These are phyloP conservation scores for Glebionis coronaria DNA, from an alignment of 129 eudicot genomes.

Conservation along the genomic window DNA sequence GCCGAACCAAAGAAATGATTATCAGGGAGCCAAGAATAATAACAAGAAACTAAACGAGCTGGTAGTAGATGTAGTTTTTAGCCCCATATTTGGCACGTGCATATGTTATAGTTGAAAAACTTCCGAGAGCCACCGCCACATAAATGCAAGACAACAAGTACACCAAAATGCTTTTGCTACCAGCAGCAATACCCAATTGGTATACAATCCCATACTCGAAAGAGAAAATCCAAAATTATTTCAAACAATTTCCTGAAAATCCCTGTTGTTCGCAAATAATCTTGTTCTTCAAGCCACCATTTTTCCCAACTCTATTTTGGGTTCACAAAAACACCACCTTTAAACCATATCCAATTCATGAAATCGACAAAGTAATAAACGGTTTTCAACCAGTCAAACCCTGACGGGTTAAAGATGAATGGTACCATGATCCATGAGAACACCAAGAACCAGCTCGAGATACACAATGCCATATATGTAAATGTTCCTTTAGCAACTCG, in stretches of 20 bases:
- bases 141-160: conserved; percentile 86
- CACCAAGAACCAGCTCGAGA: too few relatives aligned
- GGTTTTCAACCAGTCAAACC: too few relatives aligned
- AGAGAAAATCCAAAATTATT: conserved; percentile 70
- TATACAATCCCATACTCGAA: conserved; percentile 86
- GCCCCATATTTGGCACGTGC: conserved; percentile 68
- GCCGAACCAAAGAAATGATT: conserved; percentile 50
- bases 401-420: too few relatives aligned
- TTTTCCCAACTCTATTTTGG: conserved; percentile 76
- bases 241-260: conserved; percentile 65
- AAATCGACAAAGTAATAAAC: conserved; percentile 85
- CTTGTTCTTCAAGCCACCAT: conserved; percentile 93
- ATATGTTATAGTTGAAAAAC: conserved; percentile 42
- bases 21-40: conserved; percentile 44
- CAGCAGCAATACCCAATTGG: conserved; percentile 71
- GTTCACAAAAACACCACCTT: conserved; percentile 76
- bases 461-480: conserved; percentile 64
- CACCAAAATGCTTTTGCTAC: conserved; percentile 65
- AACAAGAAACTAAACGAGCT: conserved; percentile 70
- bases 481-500: conserved; percentile 67
- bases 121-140: conserved; percentile 48
- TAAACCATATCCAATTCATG: conserved; percentile 82
- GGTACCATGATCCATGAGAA: too few relatives aligned
- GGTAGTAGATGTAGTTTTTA: conserved; percentile 73
- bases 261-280: conserved; percentile 82